A percentile compares a stretch with the other conserved stretches of the same genome.
phyloP scores from a whole-genome alignment of 345 rosid species.

The Bruguiera sexangula region DNA sequence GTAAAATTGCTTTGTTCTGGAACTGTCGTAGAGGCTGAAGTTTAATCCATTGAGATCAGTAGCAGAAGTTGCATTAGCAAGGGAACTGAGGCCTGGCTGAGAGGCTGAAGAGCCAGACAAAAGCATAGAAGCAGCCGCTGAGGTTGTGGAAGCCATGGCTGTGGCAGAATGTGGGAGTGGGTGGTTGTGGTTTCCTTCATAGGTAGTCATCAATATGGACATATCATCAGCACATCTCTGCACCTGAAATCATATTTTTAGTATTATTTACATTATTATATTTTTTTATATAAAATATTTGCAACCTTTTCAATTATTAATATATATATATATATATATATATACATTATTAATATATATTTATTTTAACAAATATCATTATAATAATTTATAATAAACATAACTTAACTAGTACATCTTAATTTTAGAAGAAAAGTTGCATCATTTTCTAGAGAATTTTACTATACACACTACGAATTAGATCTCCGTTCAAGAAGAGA shows the following conservation, averaged over 20 bases:
- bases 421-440: too few species aligned
- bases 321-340: too few species aligned
- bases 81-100: slow-evolving; percentile 22
- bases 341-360: too few species aligned
- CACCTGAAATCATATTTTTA: slow-evolving; percentile 38
- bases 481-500: too few species aligned
- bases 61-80: slow-evolving; percentile 20
- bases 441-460: too few species aligned
- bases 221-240: slow-evolving; percentile 70
- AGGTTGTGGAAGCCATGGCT: slow-evolving; percentile 79
- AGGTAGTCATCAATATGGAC: slow-evolving; percentile 71
- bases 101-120: slow-evolving; percentile 61
- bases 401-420: too few species aligned
- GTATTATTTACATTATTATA: neutral
- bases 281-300: too few species aligned
- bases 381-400: too few species aligned
- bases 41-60: slow-evolving; percentile 41
- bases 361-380: too few species aligned
- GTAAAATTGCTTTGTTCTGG: slow-evolving; percentile 45
- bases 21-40: slow-evolving; percentile 45
- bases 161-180: slow-evolving; percentile 68
- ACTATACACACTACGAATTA: too few species aligned
- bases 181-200: slow-evolving; percentile 77
- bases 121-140: slow-evolving; percentile 76
- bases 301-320: too few species aligned